Evolutionary conservation across 2,329 filamentous ascomycete species (phyloP), one percentile per base, ranked within the genome.

Genomic region (Monilinia vaccinii-corymbosi): DNA sequence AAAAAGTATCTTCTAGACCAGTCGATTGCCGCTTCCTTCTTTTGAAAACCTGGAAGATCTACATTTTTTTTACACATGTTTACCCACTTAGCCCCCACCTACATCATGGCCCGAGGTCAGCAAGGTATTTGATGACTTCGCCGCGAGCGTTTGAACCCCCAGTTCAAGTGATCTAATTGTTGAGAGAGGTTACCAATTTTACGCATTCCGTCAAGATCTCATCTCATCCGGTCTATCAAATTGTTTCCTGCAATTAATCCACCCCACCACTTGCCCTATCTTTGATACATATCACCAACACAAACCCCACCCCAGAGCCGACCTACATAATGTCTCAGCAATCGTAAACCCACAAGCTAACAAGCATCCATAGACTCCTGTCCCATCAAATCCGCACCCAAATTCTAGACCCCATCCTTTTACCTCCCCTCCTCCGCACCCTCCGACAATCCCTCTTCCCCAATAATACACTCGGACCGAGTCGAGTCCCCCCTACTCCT

Each of bases 401-500:
- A 71, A 71, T 89, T 62, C 77, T 91, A 63, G 81, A 86, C 74
- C 78, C 85, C 66, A 79, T 79, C 63, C 78, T 82, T 66, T 77
- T 91, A 60, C 84, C 88, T 71, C 78, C 79, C 71, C 74, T 89
- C 66, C 81, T 93, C 68, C 83, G 84, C 71, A 81, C 84, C 66
- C 79, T 89, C 69, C 88, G 94, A 71, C 84, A 82, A 68, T 83
- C 88, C 62, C 78, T 97, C 60, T 97, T 97, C 72, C 93, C 94
- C 66, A 88, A 90, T 75, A 95, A 95, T 74, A 79, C 83, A 68
- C 85, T 87, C 63, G 87, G 85, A 61, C 81, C 83, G 65, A 78
- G 85, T 67, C 75, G 86, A 65, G 75, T 79, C 56, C 80, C 86
- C 56, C 84, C 86, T 61, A 80, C 80, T 64, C 78, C 84, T 58